Base-by-base conservation (phyloP, 2,329 filamentous ascomycete species). In the Alternaria brassicicola region DNA sequence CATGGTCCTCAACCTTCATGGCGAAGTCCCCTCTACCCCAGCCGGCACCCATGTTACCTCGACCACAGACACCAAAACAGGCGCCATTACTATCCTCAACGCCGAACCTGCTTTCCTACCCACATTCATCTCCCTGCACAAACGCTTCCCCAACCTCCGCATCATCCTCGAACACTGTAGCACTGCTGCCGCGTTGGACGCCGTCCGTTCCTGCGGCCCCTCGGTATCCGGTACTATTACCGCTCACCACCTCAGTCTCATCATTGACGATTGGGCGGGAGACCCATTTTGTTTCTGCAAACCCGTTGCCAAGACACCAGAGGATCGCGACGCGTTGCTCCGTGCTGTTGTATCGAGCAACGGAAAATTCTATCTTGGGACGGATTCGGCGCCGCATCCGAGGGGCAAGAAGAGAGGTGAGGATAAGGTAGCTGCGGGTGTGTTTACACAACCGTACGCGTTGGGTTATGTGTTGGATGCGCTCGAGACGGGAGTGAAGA, bases 1-100 rank as follows among this genome's bases (percentile, higher is more conserved):
- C 65, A 82, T 97, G 74, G 85, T 96, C n/a, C 84, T 96, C 39
- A 97, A 97, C 79, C 82, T 98, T n/a, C 93, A 98, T 76, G 94
- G 93, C 65, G 94, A 97, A 79, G 86, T 89, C n/a, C 89, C 88
- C 0, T 83, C 83, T 2, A 81, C 81, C 63, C 76, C 76, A 0
- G 35, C 68, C 9, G 56, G 66, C 49, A 63, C 67, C 1, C 62
- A 42, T 17, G 39, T 59, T 1, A 58, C 65, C 2, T 48, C 62
- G 3, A 58, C 63, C 15, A 71, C 55, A 9, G 57, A 61, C 36
- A 49, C n/a, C 41, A 28, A 7, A 12, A 56, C 53, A 26, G 23
- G 42, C 5, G 73, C 73, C 15, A 74, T 79, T 62, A 78, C 77
- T 13, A 75, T 79, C 42, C 79, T 92, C 63, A 90, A 89, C 68